A percentile compares a stretch with the other conserved stretches of the same genome.
Evolutionary conservation across 1,139 yeast genomes (phyloP).

Genomic region (Candida labiduridarum): DNA sequence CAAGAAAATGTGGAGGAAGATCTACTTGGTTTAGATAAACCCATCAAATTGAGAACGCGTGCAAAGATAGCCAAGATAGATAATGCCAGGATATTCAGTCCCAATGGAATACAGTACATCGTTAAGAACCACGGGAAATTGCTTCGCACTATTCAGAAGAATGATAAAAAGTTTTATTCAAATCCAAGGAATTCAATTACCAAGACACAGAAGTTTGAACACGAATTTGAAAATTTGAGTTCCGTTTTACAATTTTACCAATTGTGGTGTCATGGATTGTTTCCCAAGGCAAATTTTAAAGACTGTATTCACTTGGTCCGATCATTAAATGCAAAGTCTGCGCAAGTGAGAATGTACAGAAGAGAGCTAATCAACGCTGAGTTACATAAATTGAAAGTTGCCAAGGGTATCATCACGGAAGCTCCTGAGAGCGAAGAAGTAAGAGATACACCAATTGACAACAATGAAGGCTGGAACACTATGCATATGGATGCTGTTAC

Average conservation of each 20-base stretch:
- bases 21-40: conserved; percentile 43
- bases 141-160: conserved; percentile 26
- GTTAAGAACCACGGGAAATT: conserved; percentile 42
- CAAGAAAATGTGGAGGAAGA: conserved; percentile 22
- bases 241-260: conserved; percentile 68
- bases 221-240: conserved; percentile 44
- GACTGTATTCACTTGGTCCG: conserved; percentile 53
- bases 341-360: conserved; percentile 38
- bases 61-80: conserved; percentile 47
- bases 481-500: conserved; percentile 2
- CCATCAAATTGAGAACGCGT: conserved; percentile 37
- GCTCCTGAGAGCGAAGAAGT: background rate
- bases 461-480: conserved; percentile 19
- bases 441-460: conserved; percentile 9
- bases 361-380: conserved; percentile 39
- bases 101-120: conserved; percentile 51
- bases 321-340: conserved; percentile 34
- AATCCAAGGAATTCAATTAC: conserved; percentile 2
- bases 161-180: conserved; percentile 27
- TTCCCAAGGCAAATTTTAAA: conserved; percentile 74
- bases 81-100: conserved; percentile 47
- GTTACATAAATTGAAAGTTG: conserved; percentile 33
- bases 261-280: conserved; percentile 81
- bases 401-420: conserved; percentile 34
- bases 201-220: conserved; percentile 27